phyloP scores from a whole-genome alignment of 1,284 basidiomycete species.

The Papiliotrema fonsecae region DNA sequence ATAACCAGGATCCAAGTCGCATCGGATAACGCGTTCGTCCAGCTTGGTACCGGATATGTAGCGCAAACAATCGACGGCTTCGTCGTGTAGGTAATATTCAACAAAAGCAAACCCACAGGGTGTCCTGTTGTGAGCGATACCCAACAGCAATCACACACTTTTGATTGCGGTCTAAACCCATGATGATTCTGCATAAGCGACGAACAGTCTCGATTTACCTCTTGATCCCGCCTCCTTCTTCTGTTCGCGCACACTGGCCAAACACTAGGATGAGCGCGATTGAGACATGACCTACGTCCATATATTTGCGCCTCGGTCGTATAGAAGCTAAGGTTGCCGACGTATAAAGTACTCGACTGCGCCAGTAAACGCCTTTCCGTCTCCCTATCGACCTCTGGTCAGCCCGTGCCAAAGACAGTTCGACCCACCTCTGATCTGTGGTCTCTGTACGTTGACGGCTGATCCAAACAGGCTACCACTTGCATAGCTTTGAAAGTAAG shows the following conservation, averaged over 20 bases:
- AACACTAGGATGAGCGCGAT: no score
- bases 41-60: conserved; percentile 96
- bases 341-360: conserved; percentile 58
- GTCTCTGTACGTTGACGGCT: conserved; percentile 92
- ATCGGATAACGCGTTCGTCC: conserved; percentile 98
- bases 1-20: conserved; percentile 97
- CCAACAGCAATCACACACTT: conserved; percentile 54
- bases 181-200: conserved; percentile 64
- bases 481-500: no score
- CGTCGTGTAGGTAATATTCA: conserved; percentile 93
- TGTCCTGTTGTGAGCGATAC: conserved; percentile 58
- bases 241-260: conserved; percentile 79
- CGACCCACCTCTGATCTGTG: conserved; percentile 64
- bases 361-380: conserved; percentile 52
- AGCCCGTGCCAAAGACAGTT: conserved; percentile 2
- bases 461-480: conserved; percentile 76
- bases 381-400: conserved; percentile 45
- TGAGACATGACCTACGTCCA: conserved; percentile 56
- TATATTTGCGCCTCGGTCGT: conserved; percentile 99
- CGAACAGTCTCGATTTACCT: conserved; percentile 47
- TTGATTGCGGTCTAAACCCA: conserved; percentile 95
- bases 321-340: conserved; percentile 95
- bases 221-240: conserved; percentile 92
- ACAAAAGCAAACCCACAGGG: conserved; percentile 99
- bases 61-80: conserved; percentile 87